phyloP scores from a whole-genome alignment of 2,329 filamentous ascomycete species.

The Alternaria triticimaculans region DNA sequence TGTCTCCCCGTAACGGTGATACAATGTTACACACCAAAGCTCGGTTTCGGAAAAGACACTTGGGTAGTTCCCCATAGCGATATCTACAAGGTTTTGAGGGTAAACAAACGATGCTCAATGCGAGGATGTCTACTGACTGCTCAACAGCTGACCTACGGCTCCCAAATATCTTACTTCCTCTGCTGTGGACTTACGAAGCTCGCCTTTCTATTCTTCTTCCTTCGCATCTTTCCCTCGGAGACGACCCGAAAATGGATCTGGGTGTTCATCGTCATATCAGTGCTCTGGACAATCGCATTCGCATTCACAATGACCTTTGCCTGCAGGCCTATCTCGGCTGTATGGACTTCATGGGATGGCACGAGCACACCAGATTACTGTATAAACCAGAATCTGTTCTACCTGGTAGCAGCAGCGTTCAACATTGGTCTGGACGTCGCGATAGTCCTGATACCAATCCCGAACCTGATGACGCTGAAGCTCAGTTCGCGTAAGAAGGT shows the following conservation, averaged over 20 bases:
- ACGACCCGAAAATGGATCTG: conserved; percentile 10
- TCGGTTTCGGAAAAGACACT: conserved; percentile 58
- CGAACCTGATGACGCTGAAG: conserved; percentile 22
- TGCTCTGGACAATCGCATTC: conserved; percentile 20
- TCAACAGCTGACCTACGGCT: conserved; percentile 17
- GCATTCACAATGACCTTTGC: conserved; percentile 26
- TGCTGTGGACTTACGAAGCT: conserved; percentile 25
- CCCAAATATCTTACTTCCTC: conserved; percentile 39
- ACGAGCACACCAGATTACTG: conserved; percentile 26
- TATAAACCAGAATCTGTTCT: conserved; percentile 29
- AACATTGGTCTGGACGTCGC: conserved; percentile 28
- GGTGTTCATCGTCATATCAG: conserved; percentile 18
- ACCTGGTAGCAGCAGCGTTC: conserved; percentile 13
- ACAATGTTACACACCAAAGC: conserved; percentile 10
- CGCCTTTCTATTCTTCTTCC: conserved; percentile 33
- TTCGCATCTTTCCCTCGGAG: conserved; percentile 34
- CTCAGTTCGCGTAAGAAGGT: conserved; percentile 37
- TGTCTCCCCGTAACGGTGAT: conserved; percentile 21
- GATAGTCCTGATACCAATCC: conserved; percentile 23
- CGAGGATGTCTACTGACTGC: neutral
- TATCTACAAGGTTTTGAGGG: conserved; percentile 7
- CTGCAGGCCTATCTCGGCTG: conserved; percentile 23
- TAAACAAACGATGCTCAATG: neutral
- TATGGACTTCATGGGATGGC: conserved; percentile 31
- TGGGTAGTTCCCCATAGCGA: conserved; percentile 54